Evolutionary conservation across 331 rosid species (phyloP).

Genomic region (Malus hybrid): DNA sequence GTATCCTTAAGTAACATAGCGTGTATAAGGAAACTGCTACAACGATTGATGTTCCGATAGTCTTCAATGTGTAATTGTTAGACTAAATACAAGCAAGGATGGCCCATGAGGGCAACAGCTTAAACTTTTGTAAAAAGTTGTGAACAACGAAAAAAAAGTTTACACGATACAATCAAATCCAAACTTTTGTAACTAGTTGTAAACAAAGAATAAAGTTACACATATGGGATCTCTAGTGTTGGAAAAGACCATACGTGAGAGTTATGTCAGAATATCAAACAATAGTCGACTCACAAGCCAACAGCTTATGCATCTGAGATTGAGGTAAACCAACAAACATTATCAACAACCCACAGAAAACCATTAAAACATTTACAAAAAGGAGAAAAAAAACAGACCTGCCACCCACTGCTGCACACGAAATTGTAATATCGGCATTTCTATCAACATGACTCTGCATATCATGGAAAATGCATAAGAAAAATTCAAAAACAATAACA

Average conservation of each 20-base stretch:
- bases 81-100: neutral
- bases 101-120: neutral
- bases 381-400: constrained; percentile 42
- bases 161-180: neutral
- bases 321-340: neutral
- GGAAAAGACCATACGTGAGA: neutral
- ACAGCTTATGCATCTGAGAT: neutral
- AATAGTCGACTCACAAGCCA: neutral
- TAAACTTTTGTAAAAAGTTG: neutral
- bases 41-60: neutral
- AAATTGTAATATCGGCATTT: constrained; percentile 64
- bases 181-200: no score
- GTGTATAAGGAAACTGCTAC: neutral
- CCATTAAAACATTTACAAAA: neutral
- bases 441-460: constrained; percentile 70
- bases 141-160: neutral
- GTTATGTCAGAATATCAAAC: neutral
- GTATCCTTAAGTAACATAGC: neutral
- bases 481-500: constrained; percentile 9
- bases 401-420: constrained; percentile 62
- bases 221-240: neutral
- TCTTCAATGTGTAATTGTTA: neutral
- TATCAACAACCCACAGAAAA: neutral
- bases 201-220: no score
- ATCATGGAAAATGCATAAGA: constrained; percentile 12